Conservation (phyloP, 2,329 filamentous ascomycete species). For the Phialophora expanda region DNA sequence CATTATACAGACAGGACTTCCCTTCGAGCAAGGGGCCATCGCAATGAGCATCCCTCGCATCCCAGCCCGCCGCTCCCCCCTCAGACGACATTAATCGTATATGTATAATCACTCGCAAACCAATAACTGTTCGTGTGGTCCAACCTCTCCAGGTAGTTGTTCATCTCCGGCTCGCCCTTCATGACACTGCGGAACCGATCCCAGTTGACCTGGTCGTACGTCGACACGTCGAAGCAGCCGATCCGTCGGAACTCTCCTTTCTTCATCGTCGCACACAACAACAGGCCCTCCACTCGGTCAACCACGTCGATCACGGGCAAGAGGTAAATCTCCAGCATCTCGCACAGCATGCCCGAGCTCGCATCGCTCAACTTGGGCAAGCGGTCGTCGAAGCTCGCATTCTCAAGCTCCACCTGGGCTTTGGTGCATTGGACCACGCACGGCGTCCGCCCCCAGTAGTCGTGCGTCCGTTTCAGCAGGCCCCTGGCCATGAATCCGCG, state of each 20-base stretch:
- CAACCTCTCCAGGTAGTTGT: constrained; percentile 38
- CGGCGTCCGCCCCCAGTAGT: constrained; percentile 38
- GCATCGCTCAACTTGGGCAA: constrained; percentile 37
- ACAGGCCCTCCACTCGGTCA: constrained; percentile 38
- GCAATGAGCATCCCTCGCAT: background rate
- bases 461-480: constrained; percentile 35
- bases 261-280: constrained; percentile 39
- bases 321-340: constrained; percentile 39
- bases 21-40: background rate
- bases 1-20: constrained; percentile 9
- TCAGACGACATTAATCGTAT: constrained; percentile 40
- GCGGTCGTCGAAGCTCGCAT: constrained; percentile 38
- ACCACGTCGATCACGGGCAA: constrained; percentile 39
- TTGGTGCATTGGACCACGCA: constrained; percentile 37
- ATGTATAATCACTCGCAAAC: constrained; percentile 41
- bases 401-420: constrained; percentile 36
- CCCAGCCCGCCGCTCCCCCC: background rate
- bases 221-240: constrained; percentile 36
- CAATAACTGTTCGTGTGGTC: constrained; percentile 40
- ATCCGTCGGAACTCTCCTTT: constrained; percentile 39
- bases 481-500: constrained; percentile 40
- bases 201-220: constrained; percentile 38
- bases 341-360: constrained; percentile 32
- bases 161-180: constrained; percentile 39
- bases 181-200: constrained; percentile 39